Evolutionary conservation across 2,329 filamentous ascomycete species (phyloP).

Genomic region (Parascedosporium putredinis): DNA sequence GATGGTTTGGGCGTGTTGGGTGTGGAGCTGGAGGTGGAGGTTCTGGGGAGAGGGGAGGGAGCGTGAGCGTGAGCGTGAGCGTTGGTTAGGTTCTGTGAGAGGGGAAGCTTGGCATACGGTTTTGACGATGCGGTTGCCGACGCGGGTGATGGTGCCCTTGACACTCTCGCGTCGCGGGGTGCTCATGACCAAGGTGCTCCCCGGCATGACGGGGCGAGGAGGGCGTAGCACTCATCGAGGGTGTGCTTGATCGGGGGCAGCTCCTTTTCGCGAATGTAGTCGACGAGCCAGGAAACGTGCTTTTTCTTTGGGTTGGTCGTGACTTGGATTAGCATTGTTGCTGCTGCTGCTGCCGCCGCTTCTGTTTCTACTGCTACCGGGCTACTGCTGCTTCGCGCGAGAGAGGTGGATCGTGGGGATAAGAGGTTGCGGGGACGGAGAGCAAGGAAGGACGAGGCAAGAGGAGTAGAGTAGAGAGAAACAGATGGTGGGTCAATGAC

Average conservation of each 20-base stretch:
- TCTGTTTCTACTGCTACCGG: no score
- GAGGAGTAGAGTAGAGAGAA: background rate
- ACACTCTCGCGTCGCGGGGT: constrained; percentile 79
- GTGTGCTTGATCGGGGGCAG: constrained; percentile 46
- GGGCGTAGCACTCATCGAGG: constrained; percentile 77
- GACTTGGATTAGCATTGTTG: constrained; percentile 4
- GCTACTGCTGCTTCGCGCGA: no score
- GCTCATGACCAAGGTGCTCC: constrained; percentile 81
- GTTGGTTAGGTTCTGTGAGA: no score
- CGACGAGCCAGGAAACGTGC: constrained; percentile 45
- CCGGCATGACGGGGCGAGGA: constrained; percentile 79
- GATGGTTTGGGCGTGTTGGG: constrained; percentile 44
- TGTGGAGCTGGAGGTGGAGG: constrained; percentile 66
- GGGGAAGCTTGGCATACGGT: constrained; percentile 48
- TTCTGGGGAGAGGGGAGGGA: constrained; percentile 39
- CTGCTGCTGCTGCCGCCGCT: no score
- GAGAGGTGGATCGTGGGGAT: no score
- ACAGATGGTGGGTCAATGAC: no score
- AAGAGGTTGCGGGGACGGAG: background rate
- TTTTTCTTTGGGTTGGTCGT: constrained; percentile 26
- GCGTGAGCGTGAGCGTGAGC: background rate
- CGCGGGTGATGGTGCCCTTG: constrained; percentile 84
- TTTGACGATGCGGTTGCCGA: constrained; percentile 85
- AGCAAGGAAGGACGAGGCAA: background rate
- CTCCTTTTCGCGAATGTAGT: constrained; percentile 31